Evolutionary conservation across 495 filamentous ascomycete genomes (phyloP), one percentile per base, ranked within the genome.

Genomic region (Penicillium cinerascens): DNA sequence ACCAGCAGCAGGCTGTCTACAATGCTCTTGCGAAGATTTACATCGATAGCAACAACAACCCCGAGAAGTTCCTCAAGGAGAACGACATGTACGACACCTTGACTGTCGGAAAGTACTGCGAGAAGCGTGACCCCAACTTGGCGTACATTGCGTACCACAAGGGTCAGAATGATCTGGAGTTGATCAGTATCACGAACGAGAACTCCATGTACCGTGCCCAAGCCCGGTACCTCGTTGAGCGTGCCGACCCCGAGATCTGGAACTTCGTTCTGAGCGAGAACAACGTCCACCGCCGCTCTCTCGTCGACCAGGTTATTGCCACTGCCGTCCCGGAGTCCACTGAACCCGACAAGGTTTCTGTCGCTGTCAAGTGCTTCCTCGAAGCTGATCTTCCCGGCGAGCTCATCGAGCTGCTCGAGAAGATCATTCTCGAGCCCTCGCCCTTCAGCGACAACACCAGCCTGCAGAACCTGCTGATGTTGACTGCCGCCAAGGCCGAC

Each of bases 11-110:
- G 73, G 95, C 93, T 23, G 90, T 99, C 42, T 99, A 91, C 79
- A 97, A 99, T 59, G 95, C 95, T 13, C 82, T 99, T 33, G 95
- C 95, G 7, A 99, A 99, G 86, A 97, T 99, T 55, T 99, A 99
- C 76, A 99, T 99, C 57, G 95, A 97, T 70, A 92, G 87, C 69
- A 99, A 99, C 79, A 97, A 96, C 74, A 91, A 96, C 67, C 95
- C 95, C 0, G 95, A 99, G 80, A 92, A 89, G 66, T 99, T 99
- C 79, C 78, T 99, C 42, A 95, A 91, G 77, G 93, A 97, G 73
- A 99, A 97, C 68, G 89, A 97, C 59, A 83, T 93, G 69, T 99
- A 99, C 62, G 95, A 99, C 69, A 85, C 95, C 3, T 74, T 97
- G 37, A 83, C 77, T 18, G 90, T 99, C 54, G 95, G 95, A 60